Base-by-base conservation (phyloP, 345 rosid species). In the Hypericum androsaemum region DNA sequence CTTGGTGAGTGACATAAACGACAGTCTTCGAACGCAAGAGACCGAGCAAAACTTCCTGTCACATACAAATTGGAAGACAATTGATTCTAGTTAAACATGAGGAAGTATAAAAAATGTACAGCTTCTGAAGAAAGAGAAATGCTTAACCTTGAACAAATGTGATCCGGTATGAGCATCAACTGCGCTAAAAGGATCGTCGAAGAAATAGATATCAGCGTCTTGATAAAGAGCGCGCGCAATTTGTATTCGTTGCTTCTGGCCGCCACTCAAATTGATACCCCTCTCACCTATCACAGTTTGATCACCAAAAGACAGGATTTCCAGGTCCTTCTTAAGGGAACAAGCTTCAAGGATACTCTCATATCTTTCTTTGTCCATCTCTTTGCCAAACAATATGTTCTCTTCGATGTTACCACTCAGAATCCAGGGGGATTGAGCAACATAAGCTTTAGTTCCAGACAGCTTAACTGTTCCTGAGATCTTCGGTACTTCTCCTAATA, bases 1-100 rank as follows among this genome's bases (percentile, higher is more conserved):
- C 68, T 56, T 79, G 88, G 54, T 79, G 89, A 57, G 89, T 80
- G 32, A 80, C 86, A 56, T 75, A 83, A 13, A 80, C 53, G 38
- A 80, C 84, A 39, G 86, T 80, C 63, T 76, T 83, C 43, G 70
- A 17, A 22, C 59, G 67, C 64, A 77, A 55, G 37, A 67, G 69
- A 8, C 80, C 83, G 14, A 83, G 60, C 48, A 83, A 59, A 42
- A 78, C 80, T 64, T 82, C 80, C 89, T 82, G 70, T 50, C 44
- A 47, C 36, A 8, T 42, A 42, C 36, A 42, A 59, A 38, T 8
- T 40, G 37, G 15, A 0, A 63, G 36, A 14, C 8, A 41, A 10
- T 38, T 5, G 37, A 11, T 6, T 12, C 0, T 8, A 28, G n/a
- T 12, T 6, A 6, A 41, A n/a, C 14, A 41, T 10, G 10, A 15